Evolutionary conservation across 2,329 filamentous ascomycete species (phyloP).

Genomic region (Exserohilum rostratum): DNA sequence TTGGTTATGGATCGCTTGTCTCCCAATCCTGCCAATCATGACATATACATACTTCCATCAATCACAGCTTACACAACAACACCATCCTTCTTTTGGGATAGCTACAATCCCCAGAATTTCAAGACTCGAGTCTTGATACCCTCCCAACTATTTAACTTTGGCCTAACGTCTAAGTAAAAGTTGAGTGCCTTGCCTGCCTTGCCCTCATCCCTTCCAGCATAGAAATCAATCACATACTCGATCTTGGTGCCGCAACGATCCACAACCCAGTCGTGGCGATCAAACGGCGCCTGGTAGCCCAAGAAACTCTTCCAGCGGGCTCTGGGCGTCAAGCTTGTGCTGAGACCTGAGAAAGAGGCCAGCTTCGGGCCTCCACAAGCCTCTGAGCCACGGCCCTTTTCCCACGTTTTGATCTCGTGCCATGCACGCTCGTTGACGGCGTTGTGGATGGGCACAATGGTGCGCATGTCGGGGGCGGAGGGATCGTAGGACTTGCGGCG

Average conservation of each 20-base stretch:
- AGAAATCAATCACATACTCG: constrained; percentile 98
- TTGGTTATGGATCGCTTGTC: background rate
- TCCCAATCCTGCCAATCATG: background rate
- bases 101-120: constrained; percentile 55
- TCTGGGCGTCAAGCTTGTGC: constrained; percentile 72
- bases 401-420: constrained; percentile 90
- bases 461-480: constrained; percentile 77
- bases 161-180: constrained; percentile 69
- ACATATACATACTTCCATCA: background rate
- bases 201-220: constrained; percentile 69
- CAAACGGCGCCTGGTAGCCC: constrained; percentile 91
- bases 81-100: no score
- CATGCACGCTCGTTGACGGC: constrained; percentile 97
- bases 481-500: constrained; percentile 83
- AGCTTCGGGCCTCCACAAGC: constrained; percentile 79
- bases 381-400: constrained; percentile 66
- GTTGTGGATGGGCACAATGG: constrained; percentile 96
- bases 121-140: constrained; percentile 63
- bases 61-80: background rate
- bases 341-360: constrained; percentile 78
- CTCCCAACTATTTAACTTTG: constrained; percentile 68
- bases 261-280: constrained; percentile 96
- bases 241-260: constrained; percentile 84
- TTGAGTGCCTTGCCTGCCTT: constrained; percentile 58
- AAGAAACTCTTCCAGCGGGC: constrained; percentile 82